Evolutionary conservation across 805 yeast species (phyloP), one percentile per base, ranked within the genome.

Genomic region (Helenozyma rhizophorensis): DNA sequence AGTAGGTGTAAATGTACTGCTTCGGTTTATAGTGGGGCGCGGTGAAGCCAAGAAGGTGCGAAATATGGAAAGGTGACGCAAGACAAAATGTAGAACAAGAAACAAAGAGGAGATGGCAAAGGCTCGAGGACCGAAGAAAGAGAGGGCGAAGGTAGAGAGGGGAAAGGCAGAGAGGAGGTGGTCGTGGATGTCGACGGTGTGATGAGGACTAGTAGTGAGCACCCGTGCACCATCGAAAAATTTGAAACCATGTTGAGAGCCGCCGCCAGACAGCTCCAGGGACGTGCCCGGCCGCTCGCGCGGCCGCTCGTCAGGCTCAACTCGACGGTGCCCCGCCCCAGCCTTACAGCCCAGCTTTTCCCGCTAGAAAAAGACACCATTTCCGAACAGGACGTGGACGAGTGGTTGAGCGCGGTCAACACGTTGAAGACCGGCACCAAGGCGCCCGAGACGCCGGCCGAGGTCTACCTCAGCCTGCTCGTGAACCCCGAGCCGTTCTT

Each of bases 391-490:
- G 70, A 68, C 38, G 56, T 65, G 18, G 72, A 72, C 37, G 65
- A 66, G 33, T 72, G 78, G 78, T 50, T 72, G 30, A 39, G 34
- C 1, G 72, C 76, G 14, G 62, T 72, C 22, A 56, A 61, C 33
- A 56, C 62, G 23, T 58, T 72, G 48, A 65, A 51, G 42, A 37
- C 32, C 17, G 62, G 55, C 33, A 61, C 52, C 48, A 51, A 49
- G 17, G 56, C 42, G 38, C 67, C 58, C 12, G 61, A 54, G 21
- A 54, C 56, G 11, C 57, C 51, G 29, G 40, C 60, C 3, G 71
- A 65, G 40, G 57, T 64, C 3, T 66, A 66, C 37, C 52, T 67
- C 24, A 47, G 54, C n/a, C 62, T 65, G 37, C 49, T 64, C 30
- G 56, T 65, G 27, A 46, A 62, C 28, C 65, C 70, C 3, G 63